Conservation (phyloP, 306 rosid species). For the Gastrolobium villosum region DNA sequence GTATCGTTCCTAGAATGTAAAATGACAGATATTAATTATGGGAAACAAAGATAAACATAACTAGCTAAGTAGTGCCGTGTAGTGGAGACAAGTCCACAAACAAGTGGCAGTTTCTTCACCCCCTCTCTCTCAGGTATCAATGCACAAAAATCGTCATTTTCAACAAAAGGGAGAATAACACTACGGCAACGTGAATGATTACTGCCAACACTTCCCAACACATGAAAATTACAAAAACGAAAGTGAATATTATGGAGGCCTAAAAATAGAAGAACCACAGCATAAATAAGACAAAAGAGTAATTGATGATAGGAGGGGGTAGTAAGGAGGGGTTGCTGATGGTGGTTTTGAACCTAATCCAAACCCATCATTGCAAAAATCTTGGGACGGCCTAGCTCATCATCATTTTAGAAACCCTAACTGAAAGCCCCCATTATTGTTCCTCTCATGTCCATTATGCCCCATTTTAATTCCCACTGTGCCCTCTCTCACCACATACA, state of each 20-base stretch:
- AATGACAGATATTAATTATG: slow-evolving; percentile 36
- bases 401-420: slow-evolving; percentile 93
- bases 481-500: slow-evolving; percentile 53
- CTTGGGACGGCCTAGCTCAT: slow-evolving; percentile 99
- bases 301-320: slow-evolving; percentile 58
- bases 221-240: slow-evolving; percentile 50
- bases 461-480: slow-evolving; percentile 45
- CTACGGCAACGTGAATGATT: slow-evolving; percentile 59
- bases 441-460: slow-evolving; percentile 60
- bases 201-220: slow-evolving; percentile 73
- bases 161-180: slow-evolving; percentile 51
- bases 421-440: slow-evolving; percentile 79
- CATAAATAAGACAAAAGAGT: slow-evolving; percentile 66
- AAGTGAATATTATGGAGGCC: slow-evolving; percentile 45
- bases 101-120: slow-evolving; percentile 41
- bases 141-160: slow-evolving; percentile 44
- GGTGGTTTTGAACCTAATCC: slow-evolving; percentile 95
- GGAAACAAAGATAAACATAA: slow-evolving; percentile 42
- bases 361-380: slow-evolving; percentile 98
- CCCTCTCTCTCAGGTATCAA: slow-evolving; percentile 50
- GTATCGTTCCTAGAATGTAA: slow-evolving; percentile 40
- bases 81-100: slow-evolving; percentile 53
- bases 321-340: slow-evolving; percentile 53
- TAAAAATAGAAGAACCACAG: slow-evolving; percentile 50
- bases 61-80: slow-evolving; percentile 30